Base-by-base conservation (phyloP, 2,329 filamentous ascomycete genomes). In the Cordyceps cateniannulata region DNA sequence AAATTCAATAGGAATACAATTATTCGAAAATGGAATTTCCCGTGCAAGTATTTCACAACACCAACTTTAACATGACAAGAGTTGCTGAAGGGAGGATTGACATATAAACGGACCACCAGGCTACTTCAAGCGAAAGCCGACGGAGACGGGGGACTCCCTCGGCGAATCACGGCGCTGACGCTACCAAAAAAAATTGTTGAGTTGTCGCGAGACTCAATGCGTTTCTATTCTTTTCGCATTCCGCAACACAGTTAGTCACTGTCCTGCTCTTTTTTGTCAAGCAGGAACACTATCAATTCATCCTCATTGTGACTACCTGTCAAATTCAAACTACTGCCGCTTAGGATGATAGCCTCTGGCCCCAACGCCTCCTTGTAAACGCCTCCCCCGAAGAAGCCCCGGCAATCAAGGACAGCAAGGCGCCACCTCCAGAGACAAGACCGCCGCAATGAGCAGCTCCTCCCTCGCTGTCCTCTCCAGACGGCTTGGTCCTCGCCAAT, bases 391-490 rank as follows among this genome's bases (percentile, higher is more conserved):
- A 59, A 24, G 14, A 51, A 51, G 40, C 47, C 47, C 24, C 10
- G 16, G 44, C 45, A 22, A 42, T 38, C 32, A 29, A 35, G 38
- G 38, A 42, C 35, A 12, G 40, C 60, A 12, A 35, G 32, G 45
- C 47, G 45, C 7, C 10, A 24, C n/a, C 14, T n/a, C 54, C 5
- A 42, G 20, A 44, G 12, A 24, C 12, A 8, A 56, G 44, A 48
- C 57, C 61, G 56, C 65, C 66, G 67, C 67, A 62, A 81, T 81
- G 79, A 80, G 75, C 70, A 67, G 71, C 49, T 67, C 78, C 69
- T 68, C 70, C 71, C 65, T 72, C 64, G 71, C 72, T 63, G 68
- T 69, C 72, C 70, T 70, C 67, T 76, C 70, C 69, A 68, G 66
- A 69, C 72, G 75, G 63, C 69, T 73, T 62, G 68, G 71, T 68